Conservation (phyloP, 129 eudicot genomes). For the Lonicera japonica region DNA sequence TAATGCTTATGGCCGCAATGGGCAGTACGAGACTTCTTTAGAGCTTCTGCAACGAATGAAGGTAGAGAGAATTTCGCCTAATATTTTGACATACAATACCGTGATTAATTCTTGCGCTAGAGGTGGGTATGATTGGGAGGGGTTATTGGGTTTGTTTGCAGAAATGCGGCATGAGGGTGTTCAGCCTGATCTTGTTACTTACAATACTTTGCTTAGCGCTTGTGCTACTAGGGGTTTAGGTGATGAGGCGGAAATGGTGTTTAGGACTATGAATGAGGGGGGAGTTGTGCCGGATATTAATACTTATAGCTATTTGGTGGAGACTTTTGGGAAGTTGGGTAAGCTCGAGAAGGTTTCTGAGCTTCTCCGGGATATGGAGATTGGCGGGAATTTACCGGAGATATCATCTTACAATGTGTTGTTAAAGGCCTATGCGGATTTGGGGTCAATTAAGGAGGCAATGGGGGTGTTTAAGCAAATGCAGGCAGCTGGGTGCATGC, state of each 20-base stretch:
- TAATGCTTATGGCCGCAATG: conserved; percentile 89
- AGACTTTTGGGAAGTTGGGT: conserved; percentile 74
- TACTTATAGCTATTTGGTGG: conserved; percentile 70
- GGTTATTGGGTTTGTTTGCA: conserved; percentile 73
- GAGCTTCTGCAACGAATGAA: conserved; percentile 73
- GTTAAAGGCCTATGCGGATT: conserved; percentile 71
- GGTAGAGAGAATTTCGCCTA: conserved; percentile 54
- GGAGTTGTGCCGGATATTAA: conserved; percentile 84
- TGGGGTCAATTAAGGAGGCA: conserved; percentile 66
- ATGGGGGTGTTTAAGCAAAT: conserved; percentile 87
- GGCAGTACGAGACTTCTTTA: conserved; percentile 63
- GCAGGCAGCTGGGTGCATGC: conserved; percentile 85
- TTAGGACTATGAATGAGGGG: conserved; percentile 90
- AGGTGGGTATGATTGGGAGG: conserved; percentile 93
- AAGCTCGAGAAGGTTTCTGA: conserved; percentile 67
- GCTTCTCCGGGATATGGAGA: conserved; percentile 74
- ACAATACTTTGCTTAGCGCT: conserved; percentile 77
- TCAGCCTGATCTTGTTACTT: conserved; percentile 95
- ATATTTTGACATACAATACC: conserved; percentile 79
- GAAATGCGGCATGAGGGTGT: conserved; percentile 95
- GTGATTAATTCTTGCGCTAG: conserved; percentile 81
- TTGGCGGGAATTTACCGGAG: conserved; percentile 76
- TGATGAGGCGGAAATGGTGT: conserved; percentile 92
- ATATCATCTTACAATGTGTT: conserved; percentile 71
- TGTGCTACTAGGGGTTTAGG: conserved; percentile 78